Conservation (phyloP, 108 stramenopile genomes). For the Skeletonema tropicum region DNA sequence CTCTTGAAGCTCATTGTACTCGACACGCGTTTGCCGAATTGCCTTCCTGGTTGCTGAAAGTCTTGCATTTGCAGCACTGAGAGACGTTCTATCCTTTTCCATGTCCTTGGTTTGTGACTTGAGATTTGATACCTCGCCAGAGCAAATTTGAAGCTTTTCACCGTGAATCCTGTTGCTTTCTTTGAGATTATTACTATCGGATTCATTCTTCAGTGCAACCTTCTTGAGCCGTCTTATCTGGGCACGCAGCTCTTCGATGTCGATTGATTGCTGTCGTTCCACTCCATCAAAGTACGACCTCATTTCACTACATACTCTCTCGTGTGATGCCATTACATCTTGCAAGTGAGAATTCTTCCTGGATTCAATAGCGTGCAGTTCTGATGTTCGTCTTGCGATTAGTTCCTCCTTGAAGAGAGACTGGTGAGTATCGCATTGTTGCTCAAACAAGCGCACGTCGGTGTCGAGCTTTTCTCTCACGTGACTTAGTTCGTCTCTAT, state of each 20-base stretch:
- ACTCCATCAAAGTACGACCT: slow-evolving; percentile 32
- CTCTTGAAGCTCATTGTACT: slow-evolving; percentile 11
- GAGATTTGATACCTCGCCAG: slow-evolving; percentile 29
- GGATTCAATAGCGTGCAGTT: slow-evolving; percentile 21
- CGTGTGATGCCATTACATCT: slow-evolving; percentile 35
- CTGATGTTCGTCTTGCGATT: slow-evolving; percentile 18
- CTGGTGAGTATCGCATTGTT: slow-evolving; percentile 30
- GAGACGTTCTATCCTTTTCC: slow-evolving; percentile 38
- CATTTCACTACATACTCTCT: slow-evolving; percentile 25
- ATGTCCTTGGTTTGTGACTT: slow-evolving; percentile 39
- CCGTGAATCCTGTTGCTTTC: slow-evolving; percentile 20
- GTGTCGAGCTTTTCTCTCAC: slow-evolving; percentile 23
- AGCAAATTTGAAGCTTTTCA: slow-evolving; percentile 26
- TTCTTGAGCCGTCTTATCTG: slow-evolving; percentile 45
- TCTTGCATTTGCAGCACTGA: slow-evolving; percentile 31
- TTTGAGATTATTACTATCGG: slow-evolving; percentile 21
- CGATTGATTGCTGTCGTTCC: slow-evolving; percentile 36
- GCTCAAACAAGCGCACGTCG: slow-evolving; percentile 22
- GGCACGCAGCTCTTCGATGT: slow-evolving; percentile 43
- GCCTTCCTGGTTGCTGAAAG: slow-evolving; percentile 24
- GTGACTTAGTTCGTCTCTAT: slow-evolving; percentile 12
- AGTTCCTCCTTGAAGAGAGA: slow-evolving; percentile 23
- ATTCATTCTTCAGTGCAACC: slow-evolving; percentile 25
- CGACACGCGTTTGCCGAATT: slow-evolving; percentile 12
- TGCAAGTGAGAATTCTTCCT: slow-evolving; percentile 37